Evolutionary conservation across 208 protist genomes (phyloP).

Genomic region (Wallacemonas sp.): DNA sequence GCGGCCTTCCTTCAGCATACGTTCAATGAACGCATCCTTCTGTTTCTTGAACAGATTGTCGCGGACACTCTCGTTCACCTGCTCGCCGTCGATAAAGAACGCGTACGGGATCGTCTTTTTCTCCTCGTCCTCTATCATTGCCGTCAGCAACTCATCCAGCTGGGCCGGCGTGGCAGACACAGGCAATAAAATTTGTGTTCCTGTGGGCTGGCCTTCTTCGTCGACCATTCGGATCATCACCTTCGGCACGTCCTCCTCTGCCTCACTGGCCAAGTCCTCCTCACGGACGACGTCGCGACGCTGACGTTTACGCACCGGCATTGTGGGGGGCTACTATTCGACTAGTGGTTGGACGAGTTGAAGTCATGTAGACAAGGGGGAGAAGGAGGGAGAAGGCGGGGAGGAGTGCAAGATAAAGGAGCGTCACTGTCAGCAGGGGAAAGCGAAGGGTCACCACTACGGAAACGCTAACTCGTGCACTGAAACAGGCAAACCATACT

Average conservation of each 20-base stretch:
- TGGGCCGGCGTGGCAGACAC: constrained; percentile 86
- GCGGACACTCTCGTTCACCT: constrained; percentile 89
- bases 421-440: too few species aligned
- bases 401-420: too few species aligned
- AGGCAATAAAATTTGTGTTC: constrained; percentile 93
- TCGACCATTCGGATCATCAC: constrained; percentile 90
- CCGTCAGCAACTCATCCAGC: constrained; percentile 84
- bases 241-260: constrained; percentile 34
- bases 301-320: constrained; percentile 89
- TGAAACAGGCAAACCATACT: too few species aligned
- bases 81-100: constrained; percentile 95
- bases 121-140: constrained; percentile 75
- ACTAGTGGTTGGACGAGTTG: too few species aligned
- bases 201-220: constrained; percentile 82
- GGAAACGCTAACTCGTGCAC: too few species aligned
- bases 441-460: too few species aligned
- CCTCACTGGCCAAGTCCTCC: constrained; percentile 33
- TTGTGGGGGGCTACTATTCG: too few species aligned
- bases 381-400: too few species aligned
- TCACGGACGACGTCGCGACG: constrained; percentile 60
- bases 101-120: constrained; percentile 91
- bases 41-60: constrained; percentile 80
- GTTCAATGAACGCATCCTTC: constrained; percentile 70
- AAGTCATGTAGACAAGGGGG: too few species aligned
- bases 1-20: constrained; percentile 81